Evolutionary conservation across 1,284 basidiomycete genomes (phyloP).

Genomic region (Sporisorium iseilematis-ciliati): DNA sequence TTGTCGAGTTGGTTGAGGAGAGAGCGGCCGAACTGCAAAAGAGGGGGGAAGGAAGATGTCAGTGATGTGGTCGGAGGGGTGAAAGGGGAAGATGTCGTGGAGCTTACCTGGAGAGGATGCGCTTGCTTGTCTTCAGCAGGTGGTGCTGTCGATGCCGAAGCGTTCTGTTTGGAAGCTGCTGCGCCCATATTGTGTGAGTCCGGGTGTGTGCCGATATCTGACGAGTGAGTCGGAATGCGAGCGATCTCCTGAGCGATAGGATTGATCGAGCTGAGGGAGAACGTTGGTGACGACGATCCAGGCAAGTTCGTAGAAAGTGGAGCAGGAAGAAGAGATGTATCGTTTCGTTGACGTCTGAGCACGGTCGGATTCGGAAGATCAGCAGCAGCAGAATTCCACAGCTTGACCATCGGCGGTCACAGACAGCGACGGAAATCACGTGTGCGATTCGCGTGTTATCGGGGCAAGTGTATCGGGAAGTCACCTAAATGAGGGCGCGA

Average conservation of each 20-base stretch:
- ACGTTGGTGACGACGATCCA: conserved; percentile 8
- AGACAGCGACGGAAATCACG: conserved; percentile 23
- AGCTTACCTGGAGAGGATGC: conserved; percentile 40
- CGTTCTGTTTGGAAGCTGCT: conserved; percentile 50
- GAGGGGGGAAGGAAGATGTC: neutral
- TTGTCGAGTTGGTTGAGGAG: conserved; percentile 56
- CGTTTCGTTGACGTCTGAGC: neutral
- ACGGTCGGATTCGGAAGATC: conserved; percentile 48
- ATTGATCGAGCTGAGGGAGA: neutral
- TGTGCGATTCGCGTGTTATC: conserved; percentile 19
- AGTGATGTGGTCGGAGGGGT: neutral
- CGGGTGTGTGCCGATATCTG: neutral
- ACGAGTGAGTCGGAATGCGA: neutral
- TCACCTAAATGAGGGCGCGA: conserved; percentile 16
- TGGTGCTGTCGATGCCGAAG: conserved; percentile 36
- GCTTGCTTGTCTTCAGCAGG: conserved; percentile 52
- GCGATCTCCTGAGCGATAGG: neutral
- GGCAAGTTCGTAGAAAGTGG: conserved; percentile 13
- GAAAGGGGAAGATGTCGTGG: neutral
- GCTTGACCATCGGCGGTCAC: conserved; percentile 2
- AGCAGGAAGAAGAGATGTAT: neutral
- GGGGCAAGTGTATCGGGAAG: conserved; percentile 8
- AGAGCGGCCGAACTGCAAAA: conserved; percentile 50
- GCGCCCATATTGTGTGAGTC: conserved; percentile 37
- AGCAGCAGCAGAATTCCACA: conserved; percentile 1